phyloP scores from a whole-genome alignment of 805 yeast genomes.

The Lachancea sp. region DNA sequence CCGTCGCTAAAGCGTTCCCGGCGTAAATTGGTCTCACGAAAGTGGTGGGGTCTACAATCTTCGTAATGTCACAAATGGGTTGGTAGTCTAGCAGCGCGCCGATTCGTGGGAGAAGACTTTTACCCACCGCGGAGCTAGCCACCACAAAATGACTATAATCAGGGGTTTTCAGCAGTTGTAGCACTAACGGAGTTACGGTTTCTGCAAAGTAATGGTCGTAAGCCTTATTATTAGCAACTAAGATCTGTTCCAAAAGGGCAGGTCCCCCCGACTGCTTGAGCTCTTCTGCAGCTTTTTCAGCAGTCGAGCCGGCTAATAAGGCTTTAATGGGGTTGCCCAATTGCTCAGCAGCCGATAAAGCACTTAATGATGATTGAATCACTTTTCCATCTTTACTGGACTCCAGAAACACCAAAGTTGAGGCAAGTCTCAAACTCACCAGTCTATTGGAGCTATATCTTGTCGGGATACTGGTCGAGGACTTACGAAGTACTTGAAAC shows the following conservation, averaged over 20 bases:
- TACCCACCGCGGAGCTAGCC: conserved; percentile 83
- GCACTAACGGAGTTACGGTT: conserved; percentile 63
- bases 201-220: conserved; percentile 77
- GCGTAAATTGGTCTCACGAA: conserved; percentile 94
- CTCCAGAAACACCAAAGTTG: conserved; percentile 77
- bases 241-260: conserved; percentile 42
- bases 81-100: conserved; percentile 82
- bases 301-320: conserved; percentile 59
- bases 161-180: conserved; percentile 31
- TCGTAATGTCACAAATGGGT: conserved; percentile 77
- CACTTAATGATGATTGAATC: conserved; percentile 62
- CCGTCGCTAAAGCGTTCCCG: conserved; percentile 86
- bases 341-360: conserved; percentile 70
- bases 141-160: conserved; percentile 61
- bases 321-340: conserved; percentile 80
- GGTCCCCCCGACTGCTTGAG: conserved; percentile 17
- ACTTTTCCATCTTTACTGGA: conserved; percentile 44
- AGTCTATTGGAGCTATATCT: neutral
- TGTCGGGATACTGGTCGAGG: neutral
- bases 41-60: conserved; percentile 58
- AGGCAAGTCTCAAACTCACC: conserved; percentile 41
- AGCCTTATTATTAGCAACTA: conserved; percentile 48
- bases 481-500: neutral
- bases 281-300: conserved; percentile 44
- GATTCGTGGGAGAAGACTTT: conserved; percentile 76